Evolutionary conservation across 139 green algal species (phyloP).

Genomic region (Auxenochlorella protothecoides): DNA sequence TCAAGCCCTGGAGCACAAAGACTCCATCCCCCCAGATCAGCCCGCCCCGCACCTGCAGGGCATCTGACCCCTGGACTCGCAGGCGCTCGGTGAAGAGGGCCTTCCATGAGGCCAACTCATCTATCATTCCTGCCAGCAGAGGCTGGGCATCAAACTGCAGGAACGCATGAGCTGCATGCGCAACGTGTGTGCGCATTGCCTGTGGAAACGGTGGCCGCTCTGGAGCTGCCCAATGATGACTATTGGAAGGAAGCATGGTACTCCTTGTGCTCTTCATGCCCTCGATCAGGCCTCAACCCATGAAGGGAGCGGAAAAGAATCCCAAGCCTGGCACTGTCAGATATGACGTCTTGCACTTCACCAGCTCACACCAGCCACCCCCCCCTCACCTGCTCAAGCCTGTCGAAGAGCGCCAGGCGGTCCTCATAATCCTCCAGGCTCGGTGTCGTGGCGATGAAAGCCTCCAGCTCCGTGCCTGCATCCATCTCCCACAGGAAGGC

Average conservation of each 20-base stretch:
- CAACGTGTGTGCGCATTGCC: too few species aligned
- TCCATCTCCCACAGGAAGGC: slow-evolving; percentile 78
- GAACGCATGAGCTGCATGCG: too few species aligned
- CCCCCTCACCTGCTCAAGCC: slow-evolving; percentile 41
- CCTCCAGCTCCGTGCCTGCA: slow-evolving; percentile 60
- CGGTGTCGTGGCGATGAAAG: slow-evolving; percentile 56
- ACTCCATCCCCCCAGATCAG: background rate
- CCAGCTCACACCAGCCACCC: background rate
- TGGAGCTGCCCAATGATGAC: too few species aligned
- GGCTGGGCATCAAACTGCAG: too few species aligned
- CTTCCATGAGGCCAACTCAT: too few species aligned
- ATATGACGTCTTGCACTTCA: too few species aligned
- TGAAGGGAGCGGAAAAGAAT: background rate
- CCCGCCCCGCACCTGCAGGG: too few species aligned
- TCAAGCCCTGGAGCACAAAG: slow-evolving; percentile 36
- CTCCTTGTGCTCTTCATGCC: background rate
- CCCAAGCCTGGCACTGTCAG: background rate
- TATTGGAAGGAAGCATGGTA: too few species aligned
- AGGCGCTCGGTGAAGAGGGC: too few species aligned
- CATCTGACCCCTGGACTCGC: too few species aligned
- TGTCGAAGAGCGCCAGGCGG: slow-evolving; percentile 80
- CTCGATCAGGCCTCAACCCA: background rate
- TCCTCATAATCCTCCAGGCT: slow-evolving; percentile 78
- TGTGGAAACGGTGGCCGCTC: too few species aligned
- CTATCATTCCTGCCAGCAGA: too few species aligned